These are phyloP conservation scores for Aspergillus olivimuriae DNA, from an alignment of 495 filamentous ascomycete species.

Conservation along the genomic window DNA sequence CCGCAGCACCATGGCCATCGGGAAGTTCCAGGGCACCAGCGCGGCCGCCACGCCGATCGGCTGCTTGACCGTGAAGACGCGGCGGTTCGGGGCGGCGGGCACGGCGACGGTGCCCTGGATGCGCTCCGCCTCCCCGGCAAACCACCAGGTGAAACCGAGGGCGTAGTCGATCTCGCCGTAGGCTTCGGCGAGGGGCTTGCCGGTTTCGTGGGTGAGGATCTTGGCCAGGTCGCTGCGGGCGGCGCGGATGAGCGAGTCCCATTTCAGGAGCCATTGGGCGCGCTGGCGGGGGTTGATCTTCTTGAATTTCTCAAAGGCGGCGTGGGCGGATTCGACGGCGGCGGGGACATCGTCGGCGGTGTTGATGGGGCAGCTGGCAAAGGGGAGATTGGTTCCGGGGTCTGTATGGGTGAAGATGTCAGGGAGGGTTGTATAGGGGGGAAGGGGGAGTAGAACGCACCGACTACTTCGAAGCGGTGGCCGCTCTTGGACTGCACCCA, in stretches of 20 bases:
- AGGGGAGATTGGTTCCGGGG: conserved; percentile 58
- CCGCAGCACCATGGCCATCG: conserved; percentile 58
- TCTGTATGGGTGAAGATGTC: conserved; percentile 32
- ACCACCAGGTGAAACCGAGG: conserved; percentile 57
- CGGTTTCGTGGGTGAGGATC: conserved; percentile 57
- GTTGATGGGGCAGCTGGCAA: conserved; percentile 58
- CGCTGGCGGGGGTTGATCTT: conserved; percentile 54
- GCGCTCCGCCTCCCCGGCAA: conserved; percentile 63
- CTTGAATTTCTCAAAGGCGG: conserved; percentile 55
- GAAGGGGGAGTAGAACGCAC: conserved; percentile 25
- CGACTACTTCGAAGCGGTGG: conserved; percentile 60
- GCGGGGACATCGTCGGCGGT: conserved; percentile 53
- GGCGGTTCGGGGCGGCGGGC: conserved; percentile 50
- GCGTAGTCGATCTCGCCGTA: conserved; percentile 57
- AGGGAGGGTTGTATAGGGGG: background rate
- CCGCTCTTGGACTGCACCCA: conserved; percentile 59
- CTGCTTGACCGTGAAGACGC: conserved; percentile 66
- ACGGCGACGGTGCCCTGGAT: conserved; percentile 54
- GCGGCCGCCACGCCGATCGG: conserved; percentile 60
- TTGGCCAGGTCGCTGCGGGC: conserved; percentile 50
- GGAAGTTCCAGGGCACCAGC: conserved; percentile 62
- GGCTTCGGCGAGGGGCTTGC: conserved; percentile 56
- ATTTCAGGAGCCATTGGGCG: conserved; percentile 57
- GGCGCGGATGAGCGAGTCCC: conserved; percentile 46
- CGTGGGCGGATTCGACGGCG: conserved; percentile 52